Evolutionary conservation across 2,329 filamentous ascomycete species (phyloP), one percentile per base, ranked within the genome.

Genomic region (Paramyrothecium roridum): DNA sequence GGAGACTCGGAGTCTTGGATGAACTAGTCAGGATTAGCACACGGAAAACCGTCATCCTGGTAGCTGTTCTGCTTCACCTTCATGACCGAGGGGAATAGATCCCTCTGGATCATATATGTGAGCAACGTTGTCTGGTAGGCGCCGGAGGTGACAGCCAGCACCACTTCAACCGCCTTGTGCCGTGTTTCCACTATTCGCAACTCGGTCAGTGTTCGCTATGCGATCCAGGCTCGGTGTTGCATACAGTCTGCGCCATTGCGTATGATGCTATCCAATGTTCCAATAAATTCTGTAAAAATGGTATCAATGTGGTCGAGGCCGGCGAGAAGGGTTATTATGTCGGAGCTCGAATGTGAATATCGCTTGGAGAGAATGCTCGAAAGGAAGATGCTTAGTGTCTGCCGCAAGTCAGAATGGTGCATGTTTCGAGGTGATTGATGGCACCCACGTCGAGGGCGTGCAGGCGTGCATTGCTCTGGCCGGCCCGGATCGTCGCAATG

Each of bases 101-200:
- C 95, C 62, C 91, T 82, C 67, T 98, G 93, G 45, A 95, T 95
- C 67, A 99, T 91, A 73, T 98, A 99, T 1, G 93, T 96, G 54
- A 97, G 82, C 21, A 99, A 80, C 50, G 91, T 95, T 3, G 95
- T 98, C 73, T 96, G 92, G 71, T 97, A 98, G 55, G 93, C 93
- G n/a, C 93, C 93, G 11, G 93, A 91, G 8, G 91, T 90, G 54
- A 96, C 86, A 16, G 92, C 88, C 56, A 97, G 81, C 8, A 93
- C 86, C 47, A 91, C 88, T 63, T 90, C 82, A 30, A 97, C 83
- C 8, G 93, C 93, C 68, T 90, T 92, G 61, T 87, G 82, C 55
- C 93, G 87, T 52, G 95, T 69, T 43, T 89, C 83, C 66, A 89
- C 89, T 93, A 8, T 50, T 52, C 30, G n/a, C 20, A 13, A 13